Evolutionary conservation across 305 asterid species (phyloP), one percentile per base, ranked within the genome.

Genomic region (Fraxinus sp.): DNA sequence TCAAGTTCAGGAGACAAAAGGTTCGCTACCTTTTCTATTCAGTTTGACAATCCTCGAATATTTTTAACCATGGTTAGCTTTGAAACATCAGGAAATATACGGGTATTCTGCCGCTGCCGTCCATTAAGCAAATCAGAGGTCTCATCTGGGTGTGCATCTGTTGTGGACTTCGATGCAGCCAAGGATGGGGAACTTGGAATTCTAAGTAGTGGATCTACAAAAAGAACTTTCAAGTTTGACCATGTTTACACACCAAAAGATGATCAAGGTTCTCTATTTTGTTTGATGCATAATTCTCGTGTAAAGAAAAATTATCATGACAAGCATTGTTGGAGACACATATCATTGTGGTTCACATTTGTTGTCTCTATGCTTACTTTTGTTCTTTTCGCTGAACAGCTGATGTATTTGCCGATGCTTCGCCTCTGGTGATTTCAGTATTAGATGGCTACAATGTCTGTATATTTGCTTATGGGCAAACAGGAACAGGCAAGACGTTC

Each of bases 401-500:
- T 87, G 98, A 91, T 86, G 98, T 96, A 81, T 96, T 92, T 77
- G 91, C 94, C 0, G 98, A 96, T 91, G 98, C 99, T 80, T 96
- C 97, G 1, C 97, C 99, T 0, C 86, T 95, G 98, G 98, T 89
- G 78, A 84, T 89, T 77, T 94, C 99, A n/a, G 98, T 96, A 16
- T 86, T 96, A 83, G 99, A 96, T 46, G 99, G 99, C 74, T 95
- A 96, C 91, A 95, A 95, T 75, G 98, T 96, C 7, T 96, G 99
- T 77, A 95, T 96, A 82, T 96, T 96, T 89, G 99, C 99, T 41
- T 96, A 95, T 79, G 99, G 99, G 33, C 99, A 96, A 87, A 95
- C 99, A 1, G 98, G 99, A 84, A 96, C 99, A 4, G 98, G 99
- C 70, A 96, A 96, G 84, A 95, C 99, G 70, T 96, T 95, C 89